Percentiles rank a stretch among this genome's conserved stretches.
Conservation (phyloP, 331 rosid species). For the Acacia pycnantha region DNA sequence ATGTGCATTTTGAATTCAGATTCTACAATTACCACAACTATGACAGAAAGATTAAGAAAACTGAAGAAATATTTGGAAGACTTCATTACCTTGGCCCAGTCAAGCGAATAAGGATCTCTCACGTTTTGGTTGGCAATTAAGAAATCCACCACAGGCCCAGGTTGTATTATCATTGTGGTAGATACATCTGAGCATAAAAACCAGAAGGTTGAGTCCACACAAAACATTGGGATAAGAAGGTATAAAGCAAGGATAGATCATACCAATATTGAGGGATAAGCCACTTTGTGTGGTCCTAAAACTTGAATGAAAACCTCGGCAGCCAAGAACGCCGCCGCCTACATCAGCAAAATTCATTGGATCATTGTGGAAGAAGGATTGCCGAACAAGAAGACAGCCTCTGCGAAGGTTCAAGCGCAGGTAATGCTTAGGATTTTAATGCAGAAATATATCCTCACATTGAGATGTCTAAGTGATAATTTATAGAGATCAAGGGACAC, state of each 20-base stretch:
- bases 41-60: background rate
- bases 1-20: background rate
- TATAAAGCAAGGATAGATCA: background rate
- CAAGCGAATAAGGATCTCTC: slow-evolving; percentile 75
- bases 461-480: background rate
- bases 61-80: background rate
- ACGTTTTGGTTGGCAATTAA: slow-evolving; percentile 78
- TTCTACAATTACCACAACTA: background rate
- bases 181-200: slow-evolving; percentile 66
- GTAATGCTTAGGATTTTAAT: background rate
- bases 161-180: slow-evolving; percentile 86
- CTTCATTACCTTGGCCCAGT: slow-evolving; percentile 80
- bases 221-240: background rate
- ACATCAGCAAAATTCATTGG: slow-evolving; percentile 76
- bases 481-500: background rate
- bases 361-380: slow-evolving; percentile 83
- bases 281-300: slow-evolving; percentile 93
- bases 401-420: slow-evolving; percentile 42
- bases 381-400: slow-evolving; percentile 93
- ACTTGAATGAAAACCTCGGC: slow-evolving; percentile 94
- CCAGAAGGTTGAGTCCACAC: background rate
- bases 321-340: slow-evolving; percentile 95
- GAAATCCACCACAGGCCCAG: slow-evolving; percentile 94
- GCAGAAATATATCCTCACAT: background rate
- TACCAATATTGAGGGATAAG: slow-evolving; percentile 85